Base-by-base conservation (phyloP, 345 rosid genomes). In the Acer negundo region DNA sequence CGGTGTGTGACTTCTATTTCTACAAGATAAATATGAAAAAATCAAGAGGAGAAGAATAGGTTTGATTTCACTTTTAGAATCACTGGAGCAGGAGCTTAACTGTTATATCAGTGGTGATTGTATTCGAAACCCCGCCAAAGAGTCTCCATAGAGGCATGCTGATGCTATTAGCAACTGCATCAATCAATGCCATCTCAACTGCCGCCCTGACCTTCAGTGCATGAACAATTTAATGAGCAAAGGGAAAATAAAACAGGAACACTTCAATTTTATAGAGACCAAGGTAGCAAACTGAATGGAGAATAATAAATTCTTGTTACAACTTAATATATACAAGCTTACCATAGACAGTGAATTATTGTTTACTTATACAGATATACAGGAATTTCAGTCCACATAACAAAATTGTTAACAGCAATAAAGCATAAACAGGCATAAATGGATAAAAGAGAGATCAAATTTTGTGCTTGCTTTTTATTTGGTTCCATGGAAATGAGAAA, bases 171-270 rank as follows among this genome's bases (percentile, higher is more conserved):
- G 98, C 94, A 69, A 80, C 93, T 67, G 98, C 96, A 88, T 92
- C 98, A 74, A 93, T 88, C 86, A 93, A 75, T 20, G 99, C 97
- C 98, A 93, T 93, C 90, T 95, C 99, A 46, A 93, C 77, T 64
- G 96, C 99, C 0, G 93, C 97, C 82, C 97, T 87, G 67, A 92
- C 96, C 99, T 95, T 79, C 70, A 86, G 73, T 70, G 80, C 69
- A 66, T 74, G 63, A 78, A 77, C 63, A 80, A 28, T 62, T 22
- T 51, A 72, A 71, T 85, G n/a, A 81, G 80, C 69, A 69, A 56
- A 63, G 12, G 22, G 72, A 68, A 22, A 19, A 72, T 62, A 63
- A 28, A 10, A 28, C 11, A 26, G 55, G 26, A 58, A 67, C 49
- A 11, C 28, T 71, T 49, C 26, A 5, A 19, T 4, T 17, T 67